These are phyloP conservation scores for Prototheca cutis DNA, from an alignment of 163 green algal genomes.

Conservation along the genomic window DNA sequence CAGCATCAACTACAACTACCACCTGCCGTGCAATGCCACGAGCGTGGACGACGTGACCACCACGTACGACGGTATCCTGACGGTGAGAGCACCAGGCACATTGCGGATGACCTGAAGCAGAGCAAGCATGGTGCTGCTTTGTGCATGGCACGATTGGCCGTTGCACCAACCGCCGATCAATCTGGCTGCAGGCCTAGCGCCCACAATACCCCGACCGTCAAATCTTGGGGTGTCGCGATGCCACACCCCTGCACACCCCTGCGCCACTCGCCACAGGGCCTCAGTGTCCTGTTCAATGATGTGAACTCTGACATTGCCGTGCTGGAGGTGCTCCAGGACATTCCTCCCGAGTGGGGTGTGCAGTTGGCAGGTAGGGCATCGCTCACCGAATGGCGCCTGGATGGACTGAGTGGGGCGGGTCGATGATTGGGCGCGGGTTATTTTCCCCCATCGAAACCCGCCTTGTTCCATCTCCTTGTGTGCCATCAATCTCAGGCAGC, in stretches of 20 bases:
- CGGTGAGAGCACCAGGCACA: not conserved
- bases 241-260: not conserved
- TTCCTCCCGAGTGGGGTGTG: not conserved
- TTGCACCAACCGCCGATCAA: too few relatives aligned
- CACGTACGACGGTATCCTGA: not conserved
- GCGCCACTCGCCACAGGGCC: not conserved
- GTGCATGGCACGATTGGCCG: too few relatives aligned
- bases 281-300: not conserved
- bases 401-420: not conserved
- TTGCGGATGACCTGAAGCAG: not conserved
- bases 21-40: not conserved
- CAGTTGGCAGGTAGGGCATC: not conserved
- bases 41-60: not conserved
- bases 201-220: too few relatives aligned
- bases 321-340: not conserved
- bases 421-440: not conserved
- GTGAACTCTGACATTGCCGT: not conserved
- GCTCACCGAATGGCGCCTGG: not conserved
- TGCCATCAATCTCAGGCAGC: not conserved
- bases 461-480: too few relatives aligned
- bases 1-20: not conserved
- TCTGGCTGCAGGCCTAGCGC: not conserved
- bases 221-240: too few relatives aligned
- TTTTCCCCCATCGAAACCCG: not conserved
- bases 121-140: not conserved